phyloP scores from a whole-genome alignment of 164 flowering plant species.

The Litsea cubeba region DNA sequence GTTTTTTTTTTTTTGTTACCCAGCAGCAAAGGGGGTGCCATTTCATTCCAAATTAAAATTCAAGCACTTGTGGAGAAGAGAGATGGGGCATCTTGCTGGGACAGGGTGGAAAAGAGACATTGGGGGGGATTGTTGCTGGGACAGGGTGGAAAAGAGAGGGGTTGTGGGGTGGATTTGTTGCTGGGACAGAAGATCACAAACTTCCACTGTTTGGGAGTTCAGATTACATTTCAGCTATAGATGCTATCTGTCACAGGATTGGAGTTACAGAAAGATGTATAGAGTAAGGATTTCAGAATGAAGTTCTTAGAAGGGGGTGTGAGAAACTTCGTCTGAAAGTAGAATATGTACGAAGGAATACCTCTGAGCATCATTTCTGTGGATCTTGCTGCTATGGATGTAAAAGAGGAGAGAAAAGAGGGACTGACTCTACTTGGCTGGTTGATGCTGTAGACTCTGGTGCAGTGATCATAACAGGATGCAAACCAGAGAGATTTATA shows the following conservation, averaged over 20 bases:
- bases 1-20: too few species aligned
- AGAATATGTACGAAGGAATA: conserved; percentile 51
- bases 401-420: conserved; percentile 51
- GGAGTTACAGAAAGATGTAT: conserved; percentile 54
- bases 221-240: conserved; percentile 58
- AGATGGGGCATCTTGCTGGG: too few species aligned
- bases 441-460: conserved; percentile 63
- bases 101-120: too few species aligned
- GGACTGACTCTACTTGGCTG: conserved; percentile 70
- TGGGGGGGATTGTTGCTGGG: too few species aligned
- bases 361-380: conserved; percentile 56
- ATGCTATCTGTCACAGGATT: conserved; percentile 45
- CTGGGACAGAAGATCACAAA: conserved; percentile 35
- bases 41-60: too few species aligned
- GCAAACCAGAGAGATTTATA: too few species aligned
- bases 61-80: too few species aligned
- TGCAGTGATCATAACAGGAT: too few species aligned
- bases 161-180: too few species aligned
- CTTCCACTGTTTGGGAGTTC: conserved; percentile 34
- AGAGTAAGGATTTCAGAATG: conserved; percentile 63
- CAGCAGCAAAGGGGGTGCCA: too few species aligned
- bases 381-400: conserved; percentile 71
- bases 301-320: conserved; percentile 61
- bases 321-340: conserved; percentile 50
- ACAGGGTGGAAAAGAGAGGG: too few species aligned